Percentiles rank a stretch among this genome's conserved stretches.
These are phyloP conservation scores for Podospora tetraspora DNA, from an alignment of 495 filamentous ascomycete species.

Conservation along the genomic window DNA sequence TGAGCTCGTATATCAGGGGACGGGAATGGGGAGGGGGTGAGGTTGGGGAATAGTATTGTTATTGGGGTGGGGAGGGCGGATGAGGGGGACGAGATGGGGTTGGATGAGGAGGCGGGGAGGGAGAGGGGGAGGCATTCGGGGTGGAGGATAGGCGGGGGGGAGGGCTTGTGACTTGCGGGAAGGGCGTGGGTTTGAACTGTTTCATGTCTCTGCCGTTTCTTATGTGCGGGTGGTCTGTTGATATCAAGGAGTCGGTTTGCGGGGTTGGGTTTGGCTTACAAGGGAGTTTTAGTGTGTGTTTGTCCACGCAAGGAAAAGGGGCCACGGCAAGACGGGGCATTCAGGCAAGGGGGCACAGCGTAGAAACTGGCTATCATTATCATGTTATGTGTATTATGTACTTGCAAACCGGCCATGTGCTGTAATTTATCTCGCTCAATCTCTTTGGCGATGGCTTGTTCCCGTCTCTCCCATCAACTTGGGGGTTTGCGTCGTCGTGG, in stretches of 20 bases:
- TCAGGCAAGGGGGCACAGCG: background rate
- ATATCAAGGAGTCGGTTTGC: background rate
- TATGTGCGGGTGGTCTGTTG: background rate
- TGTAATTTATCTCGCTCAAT: background rate
- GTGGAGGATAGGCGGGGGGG: slow-evolving; percentile 1
- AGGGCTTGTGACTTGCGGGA: background rate
- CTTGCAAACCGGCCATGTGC: background rate
- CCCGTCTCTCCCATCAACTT: background rate
- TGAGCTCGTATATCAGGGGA: slow-evolving; percentile 10
- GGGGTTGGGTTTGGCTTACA: background rate
- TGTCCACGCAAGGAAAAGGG: background rate
- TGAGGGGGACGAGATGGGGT: background rate
- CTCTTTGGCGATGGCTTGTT: background rate
- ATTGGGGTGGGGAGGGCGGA: slow-evolving; percentile 7
- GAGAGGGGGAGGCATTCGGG: background rate
- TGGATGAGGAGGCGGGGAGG: background rate
- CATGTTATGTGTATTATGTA: background rate
- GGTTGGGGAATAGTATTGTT: slow-evolving; percentile 20
- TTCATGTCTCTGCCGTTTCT: background rate
- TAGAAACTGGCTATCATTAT: background rate
- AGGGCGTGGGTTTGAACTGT: background rate
- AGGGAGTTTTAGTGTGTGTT: background rate
- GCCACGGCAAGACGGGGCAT: background rate
- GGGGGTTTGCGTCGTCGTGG: background rate
- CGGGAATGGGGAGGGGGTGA: slow-evolving; percentile 8